Base-by-base conservation (phyloP, 441 rosid species). In the Macaranga tanarius region DNA sequence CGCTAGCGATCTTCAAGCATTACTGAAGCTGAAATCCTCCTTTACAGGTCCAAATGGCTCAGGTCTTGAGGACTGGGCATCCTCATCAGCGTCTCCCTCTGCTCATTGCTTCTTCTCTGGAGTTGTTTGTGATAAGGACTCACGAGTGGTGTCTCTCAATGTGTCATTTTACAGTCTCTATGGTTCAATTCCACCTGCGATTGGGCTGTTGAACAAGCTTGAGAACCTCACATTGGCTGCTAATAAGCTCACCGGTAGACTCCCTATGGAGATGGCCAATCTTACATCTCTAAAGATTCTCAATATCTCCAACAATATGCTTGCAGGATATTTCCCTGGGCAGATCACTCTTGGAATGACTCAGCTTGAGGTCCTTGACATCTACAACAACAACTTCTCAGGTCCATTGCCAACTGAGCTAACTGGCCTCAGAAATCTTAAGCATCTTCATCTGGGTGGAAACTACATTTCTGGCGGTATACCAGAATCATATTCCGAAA, bases 381-480 rank as follows among this genome's bases (percentile, higher is more conserved):
- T 77, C 16, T 86, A 85, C 70, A 88, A 92, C 79, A 92, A 93
- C 69, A 81, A 85, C 76, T 88, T 94, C 86, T 77, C 73, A 0
- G 95, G 90, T 5, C 31, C 58, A 0, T 77, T 92, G 62, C 97
- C 98, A 3, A 47, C 17, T 22, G 86, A 88, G 81, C 42, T 90
- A 3, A 76, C 25, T 0, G 62, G 44, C 55, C 79, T 94, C 28
- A 86, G 74, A 77, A 87, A 84, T 63, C 85, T 94, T 0, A 86
- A 79, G 77, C 80, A 83, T 59, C 87, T 92, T 22, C 71, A 54
- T 71, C 76, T 94, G 13, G 93, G 87, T 2, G 98, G 97, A 10
- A 93, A 92, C 79, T 90, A 57, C 79, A 88, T 93, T 84, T 71
- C 66, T 57, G 97, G 97, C 28, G 79, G 67, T 69, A 87, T 93